A percentile compares a stretch with the other conserved stretches of the same genome.
These are phyloP conservation scores for Striga hermonthica DNA, from an alignment of 305 asterid species.

Conservation along the genomic window DNA sequence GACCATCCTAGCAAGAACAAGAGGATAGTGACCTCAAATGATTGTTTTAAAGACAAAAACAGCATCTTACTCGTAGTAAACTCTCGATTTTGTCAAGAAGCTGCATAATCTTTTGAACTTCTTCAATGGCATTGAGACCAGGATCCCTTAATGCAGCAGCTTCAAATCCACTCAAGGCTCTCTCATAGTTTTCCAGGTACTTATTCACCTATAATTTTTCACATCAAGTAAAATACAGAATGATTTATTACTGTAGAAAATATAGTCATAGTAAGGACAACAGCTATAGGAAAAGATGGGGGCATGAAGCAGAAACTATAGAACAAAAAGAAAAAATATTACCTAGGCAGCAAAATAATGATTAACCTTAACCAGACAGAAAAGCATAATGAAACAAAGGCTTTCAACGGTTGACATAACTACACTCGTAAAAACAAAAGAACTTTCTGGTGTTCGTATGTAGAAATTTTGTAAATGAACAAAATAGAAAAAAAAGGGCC, in stretches of 20 bases:
- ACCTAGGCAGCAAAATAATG: conserved; percentile 9
- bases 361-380: background rate
- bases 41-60: conserved; percentile 19
- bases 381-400: conserved; percentile 10
- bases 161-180: conserved; percentile 95
- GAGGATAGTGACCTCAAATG: conserved; percentile 5
- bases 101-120: conserved; percentile 58
- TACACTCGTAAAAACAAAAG: background rate
- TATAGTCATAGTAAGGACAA: background rate
- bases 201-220: conserved; percentile 59
- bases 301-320: conserved; percentile 18
- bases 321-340: conserved; percentile 14
- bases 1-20: background rate
- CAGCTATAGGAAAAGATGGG: background rate
- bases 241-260: conserved; percentile 1
- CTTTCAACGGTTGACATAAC: conserved; percentile 4
- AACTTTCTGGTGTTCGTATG: background rate
- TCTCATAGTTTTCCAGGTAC: conserved; percentile 88
- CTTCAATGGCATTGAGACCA: conserved; percentile 69
- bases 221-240: conserved; percentile 5
- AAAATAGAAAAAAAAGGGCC: conserved; percentile 23
- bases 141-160: conserved; percentile 96
- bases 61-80: conserved; percentile 58
- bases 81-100: conserved; percentile 74
- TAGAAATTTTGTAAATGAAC: conserved; percentile 25